Base-by-base conservation (phyloP, 83 land plant genomes). In the Diphasiastrum complanatum region DNA sequence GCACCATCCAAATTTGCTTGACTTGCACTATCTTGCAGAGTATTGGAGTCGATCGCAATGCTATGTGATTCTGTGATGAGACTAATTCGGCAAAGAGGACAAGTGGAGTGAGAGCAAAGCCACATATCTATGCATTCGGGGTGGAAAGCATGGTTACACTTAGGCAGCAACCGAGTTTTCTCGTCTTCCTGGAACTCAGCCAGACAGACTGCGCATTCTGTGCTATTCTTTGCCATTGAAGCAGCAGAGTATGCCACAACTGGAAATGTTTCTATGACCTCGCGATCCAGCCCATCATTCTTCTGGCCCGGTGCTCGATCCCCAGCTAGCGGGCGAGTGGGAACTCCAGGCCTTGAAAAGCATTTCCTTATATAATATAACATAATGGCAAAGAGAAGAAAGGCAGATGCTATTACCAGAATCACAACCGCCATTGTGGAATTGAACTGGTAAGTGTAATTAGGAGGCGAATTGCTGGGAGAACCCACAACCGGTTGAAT, bases 191-290 rank as follows among this genome's bases (percentile, higher is more conserved):
- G 29, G 57, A 78, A 72, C 14, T 70, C 76, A 0, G 50, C 37
- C 65, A 85, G 41, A 46, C 89, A 85, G 4, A 85, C 75, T 24
- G 69, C 68, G 59, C 89, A 85, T 25, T 75, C 79, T 37, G 41
- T 5, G 18, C 6, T 23, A 24, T 55, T 56, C 18, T 57, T 71
- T 28, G 28, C 71, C 20, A 24, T 68, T 50, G n/a, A n/a, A n/a
- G 59, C 25, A 5, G 26, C 55, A 32, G 45, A 0, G 64, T 23
- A 46, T 1, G 19, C 51, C 45, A 73, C 64, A 16, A 66, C 50
- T 38, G 76, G 76, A 3, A 73, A 54, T n/a, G 65, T 33, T 5
- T 58, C 66, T 22, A 73, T 66, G 26, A 41, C 30, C 27, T 20
- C 72, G 35, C 59, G 45, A 45, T 58, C 65, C 48, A 73, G 65